Percentiles rank a stretch among this genome's conserved stretches.
Evolutionary conservation across 306 rosid species (phyloP).

Genomic region (Corylus americana): DNA sequence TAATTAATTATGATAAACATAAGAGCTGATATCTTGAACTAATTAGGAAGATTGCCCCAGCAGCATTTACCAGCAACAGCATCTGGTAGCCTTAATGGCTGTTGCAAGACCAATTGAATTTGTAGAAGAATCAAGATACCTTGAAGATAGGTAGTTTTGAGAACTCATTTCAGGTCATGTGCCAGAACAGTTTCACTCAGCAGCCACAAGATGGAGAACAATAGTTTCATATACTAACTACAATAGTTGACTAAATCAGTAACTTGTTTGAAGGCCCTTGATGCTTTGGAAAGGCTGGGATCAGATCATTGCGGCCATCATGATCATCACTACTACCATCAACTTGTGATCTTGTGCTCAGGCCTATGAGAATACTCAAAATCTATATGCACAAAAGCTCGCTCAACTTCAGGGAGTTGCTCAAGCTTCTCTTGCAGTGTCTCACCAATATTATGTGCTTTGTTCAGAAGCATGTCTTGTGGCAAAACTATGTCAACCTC

Average conservation of each 20-base stretch:
- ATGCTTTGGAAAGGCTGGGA: not conserved
- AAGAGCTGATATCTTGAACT: not conserved
- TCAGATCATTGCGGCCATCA: not conserved
- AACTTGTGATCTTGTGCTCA: constrained; percentile 57
- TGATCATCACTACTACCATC: constrained; percentile 13
- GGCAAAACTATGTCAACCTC: constrained; percentile 81
- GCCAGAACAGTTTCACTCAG: too few relatives aligned
- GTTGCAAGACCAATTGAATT: too few relatives aligned
- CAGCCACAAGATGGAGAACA: too few relatives aligned
- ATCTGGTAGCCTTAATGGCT: too few relatives aligned
- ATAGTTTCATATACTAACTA: not conserved
- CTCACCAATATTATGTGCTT: constrained; percentile 83
- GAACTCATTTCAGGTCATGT: not conserved
- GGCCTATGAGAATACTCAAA: constrained; percentile 74
- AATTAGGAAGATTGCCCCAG: too few relatives aligned
- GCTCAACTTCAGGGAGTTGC: constrained; percentile 71
- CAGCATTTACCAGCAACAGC: too few relatives aligned
- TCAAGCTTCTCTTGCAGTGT: constrained; percentile 72
- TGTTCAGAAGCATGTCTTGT: constrained; percentile 54
- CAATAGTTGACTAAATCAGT: constrained; percentile 2
- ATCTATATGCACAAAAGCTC: constrained; percentile 84
- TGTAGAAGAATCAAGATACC: too few relatives aligned
- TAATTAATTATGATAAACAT: too few relatives aligned
- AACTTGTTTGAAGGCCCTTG: not conserved
- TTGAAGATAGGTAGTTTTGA: too few relatives aligned